These are phyloP conservation scores for Sugiyamaella pinicola DNA, from an alignment of 1,139 yeast species.

Conservation along the genomic window DNA sequence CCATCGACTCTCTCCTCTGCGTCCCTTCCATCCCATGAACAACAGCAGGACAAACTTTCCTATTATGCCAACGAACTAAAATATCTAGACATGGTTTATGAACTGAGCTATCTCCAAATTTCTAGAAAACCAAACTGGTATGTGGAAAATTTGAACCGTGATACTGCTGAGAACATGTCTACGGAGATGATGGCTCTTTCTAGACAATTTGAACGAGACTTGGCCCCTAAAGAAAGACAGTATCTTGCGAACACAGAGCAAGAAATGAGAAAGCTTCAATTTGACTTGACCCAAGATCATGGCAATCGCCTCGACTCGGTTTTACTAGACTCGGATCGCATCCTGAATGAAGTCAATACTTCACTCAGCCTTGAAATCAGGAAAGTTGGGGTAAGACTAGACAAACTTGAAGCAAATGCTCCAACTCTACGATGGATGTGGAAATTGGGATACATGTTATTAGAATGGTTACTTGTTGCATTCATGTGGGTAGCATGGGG, in stretches of 20 bases:
- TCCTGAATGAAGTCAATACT: slow-evolving; percentile 81
- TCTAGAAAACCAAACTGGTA: slow-evolving; percentile 21
- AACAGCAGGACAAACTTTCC: slow-evolving; percentile 13
- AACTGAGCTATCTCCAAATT: slow-evolving; percentile 30
- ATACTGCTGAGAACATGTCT: slow-evolving; percentile 23
- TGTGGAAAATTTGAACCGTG: slow-evolving; percentile 19
- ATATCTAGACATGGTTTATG: slow-evolving; percentile 33
- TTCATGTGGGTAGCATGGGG: slow-evolving; percentile 72
- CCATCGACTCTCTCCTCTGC: slow-evolving; percentile 1
- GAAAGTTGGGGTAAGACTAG: slow-evolving; percentile 68
- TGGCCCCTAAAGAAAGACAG: slow-evolving; percentile 29
- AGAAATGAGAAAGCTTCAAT: slow-evolving; percentile 35
- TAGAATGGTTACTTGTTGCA: slow-evolving; percentile 62
- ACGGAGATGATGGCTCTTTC: slow-evolving; percentile 32
- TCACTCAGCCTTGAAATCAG: slow-evolving; percentile 73
- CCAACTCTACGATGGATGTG: slow-evolving; percentile 32
- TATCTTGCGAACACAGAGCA: slow-evolving; percentile 33
- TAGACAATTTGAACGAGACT: slow-evolving; percentile 26
- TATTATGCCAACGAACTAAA: slow-evolving; percentile 29
- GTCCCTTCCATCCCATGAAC: slow-evolving; percentile 11
- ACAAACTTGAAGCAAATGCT: slow-evolving; percentile 46
- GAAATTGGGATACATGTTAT: slow-evolving; percentile 37
- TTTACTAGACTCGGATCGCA: slow-evolving; percentile 70
- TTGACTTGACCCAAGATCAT: slow-evolving; percentile 43
- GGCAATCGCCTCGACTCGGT: slow-evolving; percentile 62